A percentile compares a stretch with the other conserved stretches of the same genome.
Evolutionary conservation across 768 basidiomycete genomes (phyloP).

Genomic region (Trametes cinnabarina): DNA sequence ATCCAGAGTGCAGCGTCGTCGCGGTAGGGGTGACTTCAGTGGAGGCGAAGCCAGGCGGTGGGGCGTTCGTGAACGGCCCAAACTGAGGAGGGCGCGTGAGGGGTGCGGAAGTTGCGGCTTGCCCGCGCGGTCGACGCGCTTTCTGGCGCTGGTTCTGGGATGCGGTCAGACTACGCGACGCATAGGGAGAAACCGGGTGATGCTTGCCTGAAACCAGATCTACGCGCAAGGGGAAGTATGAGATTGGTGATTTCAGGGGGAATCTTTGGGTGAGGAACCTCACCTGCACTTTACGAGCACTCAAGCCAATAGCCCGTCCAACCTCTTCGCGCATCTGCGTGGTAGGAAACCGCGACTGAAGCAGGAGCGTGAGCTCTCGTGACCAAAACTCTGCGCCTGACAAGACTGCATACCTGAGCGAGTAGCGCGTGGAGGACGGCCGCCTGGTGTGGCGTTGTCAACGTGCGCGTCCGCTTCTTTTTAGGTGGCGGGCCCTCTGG

Average conservation of each 20-base stretch:
- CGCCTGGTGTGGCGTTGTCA: slow-evolving; percentile 87
- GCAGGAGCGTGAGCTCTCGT: background rate
- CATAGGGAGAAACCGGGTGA: slow-evolving; percentile 3
- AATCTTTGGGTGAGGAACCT: slow-evolving; percentile 28
- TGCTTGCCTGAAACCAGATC: slow-evolving; percentile 87
- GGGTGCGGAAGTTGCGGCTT: slow-evolving; percentile 45
- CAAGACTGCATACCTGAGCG: slow-evolving; percentile 61
- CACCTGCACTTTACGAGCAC: slow-evolving; percentile 88
- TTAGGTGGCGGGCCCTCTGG: slow-evolving; percentile 45
- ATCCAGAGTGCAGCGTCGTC: background rate
- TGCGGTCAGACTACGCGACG: slow-evolving; percentile 23
- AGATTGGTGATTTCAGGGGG: background rate
- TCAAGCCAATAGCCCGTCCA: slow-evolving; percentile 82
- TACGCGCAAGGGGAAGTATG: slow-evolving; percentile 40
- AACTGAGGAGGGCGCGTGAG: slow-evolving; percentile 58
- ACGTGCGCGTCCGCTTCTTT: slow-evolving; percentile 79
- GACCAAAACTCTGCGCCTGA: background rate
- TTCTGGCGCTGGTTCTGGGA: slow-evolving; percentile 84
- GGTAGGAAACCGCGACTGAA: slow-evolving; percentile 83
- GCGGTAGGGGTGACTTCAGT: slow-evolving; percentile 14
- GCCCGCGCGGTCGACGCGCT: slow-evolving; percentile 70
- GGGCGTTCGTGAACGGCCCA: slow-evolving; percentile 54
- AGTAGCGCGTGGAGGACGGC: slow-evolving; percentile 83
- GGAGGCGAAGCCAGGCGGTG: slow-evolving; percentile 28
- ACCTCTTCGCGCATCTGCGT: slow-evolving; percentile 87